Evolutionary conservation across 208 protist genomes (phyloP), one percentile per base, ranked within the genome.

Genomic region (Naegleria fowleri): DNA sequence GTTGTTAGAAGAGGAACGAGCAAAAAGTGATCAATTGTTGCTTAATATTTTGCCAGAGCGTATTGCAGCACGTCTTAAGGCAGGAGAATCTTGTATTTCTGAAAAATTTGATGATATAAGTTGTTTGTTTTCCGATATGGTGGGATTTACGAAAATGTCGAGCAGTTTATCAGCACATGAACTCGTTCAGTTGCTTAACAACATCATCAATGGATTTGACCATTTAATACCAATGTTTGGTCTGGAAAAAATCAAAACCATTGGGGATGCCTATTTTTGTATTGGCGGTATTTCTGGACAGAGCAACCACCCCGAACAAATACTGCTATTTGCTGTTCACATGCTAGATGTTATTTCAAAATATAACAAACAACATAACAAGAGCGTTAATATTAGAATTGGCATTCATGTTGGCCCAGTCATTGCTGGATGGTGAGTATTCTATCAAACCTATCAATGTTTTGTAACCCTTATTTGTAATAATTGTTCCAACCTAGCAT

Each of bases 101-200:
- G 67, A 79, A 79, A 79, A 79, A 33, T 29, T 79, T 36, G 67
- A 79, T 79, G 67, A 79, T 79, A n/a, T 79, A 15, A 79, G 25
- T 79, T 79, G 67, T 36, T 33, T 79, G 29, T 79, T 36, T 9
- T 36, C 25, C 36, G 67, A 79, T 25, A 79, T 79, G 15, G 86
- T 89, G 33, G 19, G 91, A 38, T 95, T 95, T 52, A 93, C 93
- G 19, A 91, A 95, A 86, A 92, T 94, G 91, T 88, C 36, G 15
- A 29, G 15, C 29, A 7, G 91, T 39, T 67, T 94, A 43, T 51
- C 90, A 15, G 84, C 94, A 29, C 40, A n/a, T 43, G 83, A 43
- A 0, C 25, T 91, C 0, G 51, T 90, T 16, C 11, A 59, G 22
- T 43, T 91, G 4, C 40, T 91, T 0, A 67, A 86, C 38, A 0